Conservation (phyloP, 2,329 filamentous ascomycete species). For the Huntiella savannae region DNA sequence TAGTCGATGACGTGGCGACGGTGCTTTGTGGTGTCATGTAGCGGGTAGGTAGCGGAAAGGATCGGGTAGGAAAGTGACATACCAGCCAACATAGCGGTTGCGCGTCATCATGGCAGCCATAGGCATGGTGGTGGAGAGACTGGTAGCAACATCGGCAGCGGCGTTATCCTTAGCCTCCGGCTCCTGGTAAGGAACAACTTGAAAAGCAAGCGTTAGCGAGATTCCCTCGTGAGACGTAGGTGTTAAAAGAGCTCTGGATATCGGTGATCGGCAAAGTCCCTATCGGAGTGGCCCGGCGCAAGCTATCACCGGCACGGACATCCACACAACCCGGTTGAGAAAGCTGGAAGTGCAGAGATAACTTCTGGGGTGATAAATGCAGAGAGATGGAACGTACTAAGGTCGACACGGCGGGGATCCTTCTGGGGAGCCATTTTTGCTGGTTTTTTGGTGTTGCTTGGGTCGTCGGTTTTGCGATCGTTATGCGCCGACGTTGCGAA, state of each 20-base stretch:
- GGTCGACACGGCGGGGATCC: conserved; percentile 56
- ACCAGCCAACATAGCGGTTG: conserved; percentile 62
- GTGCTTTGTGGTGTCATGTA: too few relatives aligned
- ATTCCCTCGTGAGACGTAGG: not conserved
- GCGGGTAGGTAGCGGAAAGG: too few relatives aligned
- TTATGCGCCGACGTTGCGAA: not conserved
- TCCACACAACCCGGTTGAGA: too few relatives aligned
- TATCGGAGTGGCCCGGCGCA: too few relatives aligned
- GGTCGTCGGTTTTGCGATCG: not conserved
- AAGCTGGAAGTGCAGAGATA: too few relatives aligned
- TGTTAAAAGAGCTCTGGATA: too few relatives aligned
- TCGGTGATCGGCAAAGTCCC: too few relatives aligned
- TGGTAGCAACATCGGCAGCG: conserved; percentile 52
- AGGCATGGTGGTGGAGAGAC: conserved; percentile 57
- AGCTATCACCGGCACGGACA: not conserved
- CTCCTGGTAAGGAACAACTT: conserved; percentile 78
- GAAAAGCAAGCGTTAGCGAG: not conserved
- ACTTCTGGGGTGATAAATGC: too few relatives aligned
- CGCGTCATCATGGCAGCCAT: conserved; percentile 93
- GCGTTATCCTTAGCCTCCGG: conserved; percentile 42
- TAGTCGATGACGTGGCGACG: too few relatives aligned
- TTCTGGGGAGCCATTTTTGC: conserved; percentile 45
- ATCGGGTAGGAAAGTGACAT: conserved; percentile 14
- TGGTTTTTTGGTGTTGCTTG: not conserved
- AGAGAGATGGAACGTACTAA: conserved; percentile 32